A percentile compares a stretch with the other conserved stretches of the same genome.
phyloP scores from a whole-genome alignment of 2,329 filamentous ascomycete genomes.

The Penicillium corylophilum region DNA sequence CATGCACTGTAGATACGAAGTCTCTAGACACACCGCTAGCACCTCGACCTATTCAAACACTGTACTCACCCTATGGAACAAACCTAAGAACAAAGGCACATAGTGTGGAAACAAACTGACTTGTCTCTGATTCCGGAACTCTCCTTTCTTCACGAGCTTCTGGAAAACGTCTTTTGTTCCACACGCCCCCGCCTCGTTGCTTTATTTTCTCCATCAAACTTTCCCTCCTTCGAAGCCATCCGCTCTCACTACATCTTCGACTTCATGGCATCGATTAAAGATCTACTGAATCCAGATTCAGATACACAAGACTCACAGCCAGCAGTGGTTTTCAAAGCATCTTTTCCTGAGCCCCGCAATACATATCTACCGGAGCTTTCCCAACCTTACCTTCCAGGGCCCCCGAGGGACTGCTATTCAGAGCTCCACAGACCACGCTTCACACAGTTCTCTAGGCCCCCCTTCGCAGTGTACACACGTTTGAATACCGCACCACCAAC shows the following conservation, averaged over 20 bases:
- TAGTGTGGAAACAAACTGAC: constrained; percentile 12
- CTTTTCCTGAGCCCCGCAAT: background rate
- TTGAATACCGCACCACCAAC: background rate
- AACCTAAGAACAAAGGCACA: constrained; percentile 25
- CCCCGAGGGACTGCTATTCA: background rate
- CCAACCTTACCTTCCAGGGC: too few relatives aligned
- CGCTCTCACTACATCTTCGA: background rate
- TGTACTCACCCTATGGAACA: constrained; percentile 22
- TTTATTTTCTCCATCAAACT: constrained; percentile 2
- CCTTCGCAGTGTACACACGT: background rate
- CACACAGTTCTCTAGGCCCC: background rate
- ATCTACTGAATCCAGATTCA: constrained; percentile 5
- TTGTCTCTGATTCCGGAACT: constrained; percentile 20
- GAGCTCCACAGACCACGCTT: background rate
- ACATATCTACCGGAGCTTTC: background rate
- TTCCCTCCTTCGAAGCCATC: constrained; percentile 3
- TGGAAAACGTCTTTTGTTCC: constrained; percentile 27
- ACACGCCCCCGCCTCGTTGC: constrained; percentile 11
- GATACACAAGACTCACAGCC: too few relatives aligned
- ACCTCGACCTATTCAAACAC: constrained; percentile 11
- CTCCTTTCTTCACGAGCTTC: constrained; percentile 20
- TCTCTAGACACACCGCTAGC: constrained; percentile 18
- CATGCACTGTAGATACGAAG: constrained; percentile 2
- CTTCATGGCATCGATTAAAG: constrained; percentile 1
- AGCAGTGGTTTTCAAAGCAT: background rate